These are phyloP conservation scores for Penicillium sp. DNA, from an alignment of 2,329 filamentous ascomycete genomes.

Conservation along the genomic window DNA sequence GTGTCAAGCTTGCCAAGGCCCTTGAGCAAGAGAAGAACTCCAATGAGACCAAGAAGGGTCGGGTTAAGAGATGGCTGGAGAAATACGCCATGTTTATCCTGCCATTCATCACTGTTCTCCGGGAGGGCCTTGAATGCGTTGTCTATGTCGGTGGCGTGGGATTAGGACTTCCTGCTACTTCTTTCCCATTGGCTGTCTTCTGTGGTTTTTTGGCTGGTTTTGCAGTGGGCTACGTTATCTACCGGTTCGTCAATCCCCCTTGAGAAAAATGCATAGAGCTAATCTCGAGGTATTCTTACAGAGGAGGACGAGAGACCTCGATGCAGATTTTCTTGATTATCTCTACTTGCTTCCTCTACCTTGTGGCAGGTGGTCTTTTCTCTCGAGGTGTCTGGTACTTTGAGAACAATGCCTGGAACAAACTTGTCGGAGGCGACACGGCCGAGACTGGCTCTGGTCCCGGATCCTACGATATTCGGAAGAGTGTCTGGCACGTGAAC, in stretches of 20 bases:
- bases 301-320: constrained; percentile 61
- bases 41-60: constrained; percentile 40
- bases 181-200: constrained; percentile 76
- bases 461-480: constrained; percentile 74
- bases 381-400: constrained; percentile 74
- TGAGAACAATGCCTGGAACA: constrained; percentile 59
- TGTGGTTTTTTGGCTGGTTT: constrained; percentile 69
- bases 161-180: constrained; percentile 69
- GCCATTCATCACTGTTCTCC: constrained; percentile 82
- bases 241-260: constrained; percentile 62
- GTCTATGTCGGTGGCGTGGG: constrained; percentile 87
- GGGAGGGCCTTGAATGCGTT: constrained; percentile 83
- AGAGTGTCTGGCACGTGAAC: constrained; percentile 81
- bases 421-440: constrained; percentile 46
- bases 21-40: constrained; percentile 50
- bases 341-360: constrained; percentile 79
- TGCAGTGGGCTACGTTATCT: constrained; percentile 70
- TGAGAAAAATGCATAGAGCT: neutral
- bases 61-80: constrained; percentile 65
- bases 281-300: constrained; percentile 3
- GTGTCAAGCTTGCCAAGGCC: constrained; percentile 74
- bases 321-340: constrained; percentile 77
- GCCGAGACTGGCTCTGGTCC: constrained; percentile 51
- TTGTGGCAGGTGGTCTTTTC: constrained; percentile 80
- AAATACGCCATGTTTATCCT: constrained; percentile 85